Evolutionary conservation across 2,329 filamentous ascomycete species (phyloP), one percentile per base, ranked within the genome.

Genomic region (Aspergillus bombycis): DNA sequence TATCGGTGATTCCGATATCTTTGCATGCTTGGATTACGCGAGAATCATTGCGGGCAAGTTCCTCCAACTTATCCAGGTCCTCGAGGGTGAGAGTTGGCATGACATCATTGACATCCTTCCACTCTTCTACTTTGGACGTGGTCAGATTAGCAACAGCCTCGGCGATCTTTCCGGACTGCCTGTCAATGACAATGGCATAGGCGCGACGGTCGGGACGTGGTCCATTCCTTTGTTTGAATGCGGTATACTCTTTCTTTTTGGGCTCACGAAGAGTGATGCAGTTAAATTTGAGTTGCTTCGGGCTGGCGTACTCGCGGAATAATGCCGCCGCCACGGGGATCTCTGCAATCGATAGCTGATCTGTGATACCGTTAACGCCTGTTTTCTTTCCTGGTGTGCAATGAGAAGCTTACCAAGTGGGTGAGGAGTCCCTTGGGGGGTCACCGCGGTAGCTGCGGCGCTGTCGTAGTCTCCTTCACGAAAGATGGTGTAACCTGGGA

Each of bases 241-340:
- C 71, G 30, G 66, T 50, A 61, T 75, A 75, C 54, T 76, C 72
- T 28, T 64, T 64, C 63, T 75, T 76, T 86, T 1, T 62, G 14
- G 74, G 74, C 54, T 77, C 84, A 83, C 63, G 90, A 85, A 61
- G 89, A 86, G 50, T 85, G 88, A 76, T 67, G 66, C 74, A 77
- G 66, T 76, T 75, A 67, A 77, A 78, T 34, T 77, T 77, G 66
- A 76, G 56, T 14, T 70, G 65, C 60, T 36, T 58, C 0, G 38
- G 38, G 26, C 43, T 58, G 19, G 41, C 56, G 9, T 58, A 48
- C 3, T 58, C 43, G 9, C 56, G 56, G 28, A 58, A 30, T 11
- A 58, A n/a, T 19, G 45, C 30, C 32, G 56, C 43, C 2, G 43
- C 41, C 0, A 34, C 43, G 9, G 52, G 52, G 14, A 55, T 55